Evolutionary conservation across 75 land plant species (phyloP).

Genomic region (Pinus taeda): DNA sequence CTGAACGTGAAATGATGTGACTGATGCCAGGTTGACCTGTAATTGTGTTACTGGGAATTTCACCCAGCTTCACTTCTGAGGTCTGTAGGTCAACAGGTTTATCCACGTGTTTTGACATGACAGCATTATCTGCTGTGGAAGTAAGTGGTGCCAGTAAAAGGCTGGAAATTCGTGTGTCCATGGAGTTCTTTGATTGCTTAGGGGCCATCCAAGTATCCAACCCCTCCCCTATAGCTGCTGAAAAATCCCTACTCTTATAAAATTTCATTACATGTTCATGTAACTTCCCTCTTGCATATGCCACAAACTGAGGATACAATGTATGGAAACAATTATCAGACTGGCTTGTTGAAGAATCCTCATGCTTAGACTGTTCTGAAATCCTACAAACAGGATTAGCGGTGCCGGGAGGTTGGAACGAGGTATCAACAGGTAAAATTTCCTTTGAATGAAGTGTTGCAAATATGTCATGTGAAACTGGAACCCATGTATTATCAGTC

Average conservation of each 20-base stretch:
- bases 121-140: background rate
- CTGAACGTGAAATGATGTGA: background rate
- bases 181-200: conserved; percentile 61
- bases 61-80: conserved; percentile 5
- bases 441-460: conserved; percentile 3
- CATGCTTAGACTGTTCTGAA: conserved; percentile 11
- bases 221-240: conserved; percentile 38
- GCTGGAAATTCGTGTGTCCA: conserved; percentile 22
- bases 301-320: conserved; percentile 74
- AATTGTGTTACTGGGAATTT: background rate
- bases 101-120: background rate
- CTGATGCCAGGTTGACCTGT: background rate
- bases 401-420: background rate
- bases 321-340: conserved; percentile 21
- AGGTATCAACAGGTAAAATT: background rate
- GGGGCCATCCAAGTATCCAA: conserved; percentile 78
- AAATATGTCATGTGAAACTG: conserved; percentile 31
- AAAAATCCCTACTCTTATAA: conserved; percentile 37
- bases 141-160: background rate
- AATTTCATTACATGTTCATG: conserved; percentile 97
- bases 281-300: conserved; percentile 76
- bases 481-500: conserved; percentile 82
- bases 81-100: background rate
- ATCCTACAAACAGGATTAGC: background rate
- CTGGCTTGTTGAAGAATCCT: background rate